Conservation (phyloP, 257 asterid genomes). For the Gynochthodes officinalis region DNA sequence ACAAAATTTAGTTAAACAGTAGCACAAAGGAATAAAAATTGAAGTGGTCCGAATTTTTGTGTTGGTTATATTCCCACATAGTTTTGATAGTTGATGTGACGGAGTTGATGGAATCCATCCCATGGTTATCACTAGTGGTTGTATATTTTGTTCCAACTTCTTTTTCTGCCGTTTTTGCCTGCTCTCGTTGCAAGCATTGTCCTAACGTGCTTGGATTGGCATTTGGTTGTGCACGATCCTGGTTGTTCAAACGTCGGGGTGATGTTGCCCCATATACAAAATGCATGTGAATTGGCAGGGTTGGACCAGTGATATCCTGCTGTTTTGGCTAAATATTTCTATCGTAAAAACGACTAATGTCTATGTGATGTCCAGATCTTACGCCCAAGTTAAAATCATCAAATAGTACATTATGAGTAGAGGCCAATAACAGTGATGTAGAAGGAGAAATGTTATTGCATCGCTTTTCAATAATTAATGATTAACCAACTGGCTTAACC, state of each 20-base stretch:
- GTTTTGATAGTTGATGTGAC: constrained; percentile 12
- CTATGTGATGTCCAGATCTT: neutral
- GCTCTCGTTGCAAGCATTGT: neutral
- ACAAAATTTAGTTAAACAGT: neutral
- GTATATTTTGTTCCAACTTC: neutral
- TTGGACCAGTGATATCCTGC: neutral
- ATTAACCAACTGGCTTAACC: no score
- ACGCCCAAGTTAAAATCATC: no score
- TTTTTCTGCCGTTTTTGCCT: neutral
- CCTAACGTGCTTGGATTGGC: neutral
- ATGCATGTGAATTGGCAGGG: constrained; percentile 14
- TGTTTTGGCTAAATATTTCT: constrained; percentile 3
- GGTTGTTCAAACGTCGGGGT: neutral
- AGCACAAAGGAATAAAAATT: neutral
- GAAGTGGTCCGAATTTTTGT: constrained; percentile 2
- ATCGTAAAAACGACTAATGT: neutral
- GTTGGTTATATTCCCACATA: neutral
- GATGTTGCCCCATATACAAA: neutral
- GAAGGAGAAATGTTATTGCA: no score
- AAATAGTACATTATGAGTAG: no score
- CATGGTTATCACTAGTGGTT: constrained; percentile 9
- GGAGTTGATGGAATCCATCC: neutral
- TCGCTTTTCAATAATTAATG: no score
- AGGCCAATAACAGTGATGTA: no score
- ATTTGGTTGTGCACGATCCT: neutral